These are phyloP conservation scores for Lichtheimia ramosa DNA, from an alignment of 371 early-diverging fungal species.

Conservation along the genomic window DNA sequence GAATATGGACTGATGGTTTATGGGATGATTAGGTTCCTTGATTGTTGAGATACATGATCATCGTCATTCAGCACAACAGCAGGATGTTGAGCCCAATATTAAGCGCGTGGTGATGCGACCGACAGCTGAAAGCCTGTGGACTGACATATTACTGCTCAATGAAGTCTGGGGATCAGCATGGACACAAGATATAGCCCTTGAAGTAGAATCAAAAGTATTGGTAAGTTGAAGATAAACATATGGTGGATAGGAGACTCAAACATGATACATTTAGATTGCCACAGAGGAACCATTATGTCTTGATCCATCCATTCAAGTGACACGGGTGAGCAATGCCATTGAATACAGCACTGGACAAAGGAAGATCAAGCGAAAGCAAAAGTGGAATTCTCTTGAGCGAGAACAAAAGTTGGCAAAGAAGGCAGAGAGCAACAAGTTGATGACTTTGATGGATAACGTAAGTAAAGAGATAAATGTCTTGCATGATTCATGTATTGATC, in stretches of 20 bases:
- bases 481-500: too few relatives aligned
- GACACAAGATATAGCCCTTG: constrained; percentile 52
- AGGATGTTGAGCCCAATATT: constrained; percentile 15
- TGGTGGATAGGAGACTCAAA: not conserved
- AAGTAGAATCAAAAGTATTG: constrained; percentile 59
- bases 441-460: constrained; percentile 67
- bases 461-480: not conserved
- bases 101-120: constrained; percentile 57
- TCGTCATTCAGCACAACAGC: constrained; percentile 22
- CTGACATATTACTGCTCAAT: constrained; percentile 55
- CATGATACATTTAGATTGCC: constrained; percentile 36
- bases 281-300: constrained; percentile 61
- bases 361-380: constrained; percentile 49
- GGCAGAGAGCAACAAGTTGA: constrained; percentile 56
- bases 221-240: constrained; percentile 24
- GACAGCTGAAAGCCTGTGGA: constrained; percentile 61
- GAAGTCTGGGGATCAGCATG: constrained; percentile 55
- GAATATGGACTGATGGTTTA: not conserved
- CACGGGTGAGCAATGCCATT: constrained; percentile 58
- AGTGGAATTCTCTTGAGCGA: constrained; percentile 62
- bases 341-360: constrained; percentile 38
- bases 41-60: constrained; percentile 64
- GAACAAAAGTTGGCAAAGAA: constrained; percentile 61
- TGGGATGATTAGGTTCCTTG: constrained; percentile 40
- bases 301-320: constrained; percentile 60